Evolutionary conservation across 1,284 basidiomycete genomes (phyloP).

Genomic region (Fomitopsis schrenkii): DNA sequence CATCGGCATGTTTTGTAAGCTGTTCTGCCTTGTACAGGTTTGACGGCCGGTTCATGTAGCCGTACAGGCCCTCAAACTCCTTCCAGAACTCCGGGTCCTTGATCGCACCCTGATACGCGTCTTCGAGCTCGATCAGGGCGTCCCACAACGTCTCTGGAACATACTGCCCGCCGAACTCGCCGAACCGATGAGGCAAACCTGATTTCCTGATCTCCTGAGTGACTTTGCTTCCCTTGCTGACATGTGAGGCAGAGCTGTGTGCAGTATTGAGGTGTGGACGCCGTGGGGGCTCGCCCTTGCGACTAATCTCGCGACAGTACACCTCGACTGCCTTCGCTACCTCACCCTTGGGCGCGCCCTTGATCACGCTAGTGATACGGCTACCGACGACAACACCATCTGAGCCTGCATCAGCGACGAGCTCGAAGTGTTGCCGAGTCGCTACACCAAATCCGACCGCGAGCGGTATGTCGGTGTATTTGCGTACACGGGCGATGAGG

Average conservation of each 20-base stretch:
- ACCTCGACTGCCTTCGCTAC: conserved; percentile 63
- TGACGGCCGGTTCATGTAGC: conserved; percentile 80
- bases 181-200: conserved; percentile 81
- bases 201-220: conserved; percentile 33
- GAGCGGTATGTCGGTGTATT: conserved; percentile 76
- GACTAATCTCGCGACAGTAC: conserved; percentile 70
- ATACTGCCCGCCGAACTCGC: conserved; percentile 95
- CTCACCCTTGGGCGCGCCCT: conserved; percentile 52
- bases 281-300: conserved; percentile 47
- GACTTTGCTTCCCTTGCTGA: conserved; percentile 22
- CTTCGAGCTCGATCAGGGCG: conserved; percentile 88
- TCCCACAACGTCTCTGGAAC: conserved; percentile 94
- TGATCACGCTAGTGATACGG: conserved; percentile 79
- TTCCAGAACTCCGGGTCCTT: conserved; percentile 91
- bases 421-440: conserved; percentile 88
- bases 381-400: conserved; percentile 96
- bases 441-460: conserved; percentile 98
- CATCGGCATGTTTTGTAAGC: conserved; percentile 64
- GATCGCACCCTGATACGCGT: conserved; percentile 84
- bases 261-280: conserved; percentile 15
- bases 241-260: conserved; percentile 15
- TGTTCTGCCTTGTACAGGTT: conserved; percentile 70
- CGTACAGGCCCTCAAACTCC: conserved; percentile 87
- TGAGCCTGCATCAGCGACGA: conserved; percentile 81
- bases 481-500: conserved; percentile 70